Conservation (phyloP, 2,329 filamentous ascomycete species). For the Talaromyces sp. region DNA sequence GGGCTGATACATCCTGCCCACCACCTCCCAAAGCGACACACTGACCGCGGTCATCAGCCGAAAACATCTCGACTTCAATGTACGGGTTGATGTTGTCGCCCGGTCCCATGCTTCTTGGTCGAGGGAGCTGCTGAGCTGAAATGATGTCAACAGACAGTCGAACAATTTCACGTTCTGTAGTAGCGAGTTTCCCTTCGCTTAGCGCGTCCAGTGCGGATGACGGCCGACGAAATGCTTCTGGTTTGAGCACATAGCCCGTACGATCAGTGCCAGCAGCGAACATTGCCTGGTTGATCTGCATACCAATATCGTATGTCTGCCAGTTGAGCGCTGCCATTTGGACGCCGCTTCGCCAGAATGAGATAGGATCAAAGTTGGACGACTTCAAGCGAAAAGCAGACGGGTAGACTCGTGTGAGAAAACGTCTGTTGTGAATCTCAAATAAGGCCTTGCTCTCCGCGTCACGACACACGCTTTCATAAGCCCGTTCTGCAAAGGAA, state of each 20-base stretch:
- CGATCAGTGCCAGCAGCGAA: slow-evolving; percentile 84
- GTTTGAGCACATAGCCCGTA: slow-evolving; percentile 91
- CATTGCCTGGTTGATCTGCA: slow-evolving; percentile 98
- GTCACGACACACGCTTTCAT: slow-evolving; percentile 74
- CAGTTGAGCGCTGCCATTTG: slow-evolving; percentile 98
- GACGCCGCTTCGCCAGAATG: slow-evolving; percentile 91
- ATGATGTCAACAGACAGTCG: slow-evolving; percentile 84
- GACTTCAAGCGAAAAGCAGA: slow-evolving; percentile 77
- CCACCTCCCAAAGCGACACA: slow-evolving; percentile 65
- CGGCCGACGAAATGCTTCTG: slow-evolving; percentile 66
- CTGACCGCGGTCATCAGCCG: slow-evolving; percentile 85
- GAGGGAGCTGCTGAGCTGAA: slow-evolving; percentile 91
- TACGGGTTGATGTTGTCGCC: slow-evolving; percentile 84
- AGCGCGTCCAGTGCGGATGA: slow-evolving; percentile 23
- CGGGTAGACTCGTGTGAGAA: slow-evolving; percentile 92
- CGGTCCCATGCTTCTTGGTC: slow-evolving; percentile 68
- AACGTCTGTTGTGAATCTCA: slow-evolving; percentile 84
- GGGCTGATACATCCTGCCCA: slow-evolving; percentile 62
- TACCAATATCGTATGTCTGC: slow-evolving; percentile 94
- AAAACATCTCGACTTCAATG: slow-evolving; percentile 90
- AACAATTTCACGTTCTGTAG: slow-evolving; percentile 76
- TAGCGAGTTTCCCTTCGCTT: slow-evolving; percentile 42
- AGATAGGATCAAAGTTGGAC: slow-evolving; percentile 89
- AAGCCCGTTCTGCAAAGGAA: slow-evolving; percentile 87
- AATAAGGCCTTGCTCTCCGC: slow-evolving; percentile 73